phyloP scores from a whole-genome alignment of 1,284 basidiomycete species.

The Ceratobasidium sp. region DNA sequence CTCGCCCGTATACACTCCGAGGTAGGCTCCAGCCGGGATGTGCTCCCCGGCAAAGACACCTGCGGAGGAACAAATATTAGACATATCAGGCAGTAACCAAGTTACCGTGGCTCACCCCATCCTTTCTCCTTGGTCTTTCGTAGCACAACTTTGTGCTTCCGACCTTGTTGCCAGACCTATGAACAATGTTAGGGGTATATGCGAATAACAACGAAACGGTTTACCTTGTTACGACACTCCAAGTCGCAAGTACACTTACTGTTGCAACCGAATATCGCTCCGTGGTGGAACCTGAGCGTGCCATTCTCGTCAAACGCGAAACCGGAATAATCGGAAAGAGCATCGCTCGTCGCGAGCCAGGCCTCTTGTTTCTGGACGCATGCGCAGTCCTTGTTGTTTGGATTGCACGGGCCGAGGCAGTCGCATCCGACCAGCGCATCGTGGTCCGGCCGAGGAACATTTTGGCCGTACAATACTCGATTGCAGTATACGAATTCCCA shows the following conservation, averaged over 20 bases:
- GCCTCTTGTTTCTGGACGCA: constrained; percentile 73
- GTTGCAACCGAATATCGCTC: constrained; percentile 90
- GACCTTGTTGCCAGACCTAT: constrained; percentile 86
- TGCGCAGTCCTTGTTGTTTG: constrained; percentile 73
- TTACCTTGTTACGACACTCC: constrained; percentile 84
- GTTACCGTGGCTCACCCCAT: constrained; percentile 46
- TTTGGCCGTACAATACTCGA: constrained; percentile 75
- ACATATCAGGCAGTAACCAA: background rate
- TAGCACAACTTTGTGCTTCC: constrained; percentile 72
- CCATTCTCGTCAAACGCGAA: constrained; percentile 78
- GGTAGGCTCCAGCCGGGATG: constrained; percentile 77
- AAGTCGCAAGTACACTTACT: constrained; percentile 83
- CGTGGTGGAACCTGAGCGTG: constrained; percentile 64
- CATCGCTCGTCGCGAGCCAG: constrained; percentile 54
- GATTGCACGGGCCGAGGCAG: constrained; percentile 80
- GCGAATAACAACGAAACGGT: constrained; percentile 51
- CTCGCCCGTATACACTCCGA: constrained; percentile 90
- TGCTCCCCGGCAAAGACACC: constrained; percentile 76
- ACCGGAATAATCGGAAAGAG: constrained; percentile 55
- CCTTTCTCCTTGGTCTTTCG: constrained; percentile 68
- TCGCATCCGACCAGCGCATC: constrained; percentile 73
- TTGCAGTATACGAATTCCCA: constrained; percentile 87
- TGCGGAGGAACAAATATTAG: constrained; percentile 53
- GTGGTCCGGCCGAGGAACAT: constrained; percentile 75
- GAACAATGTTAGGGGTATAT: constrained; percentile 22